Conservation (phyloP, 495 filamentous ascomycete genomes). For the Aspergillus egyptiacus region DNA sequence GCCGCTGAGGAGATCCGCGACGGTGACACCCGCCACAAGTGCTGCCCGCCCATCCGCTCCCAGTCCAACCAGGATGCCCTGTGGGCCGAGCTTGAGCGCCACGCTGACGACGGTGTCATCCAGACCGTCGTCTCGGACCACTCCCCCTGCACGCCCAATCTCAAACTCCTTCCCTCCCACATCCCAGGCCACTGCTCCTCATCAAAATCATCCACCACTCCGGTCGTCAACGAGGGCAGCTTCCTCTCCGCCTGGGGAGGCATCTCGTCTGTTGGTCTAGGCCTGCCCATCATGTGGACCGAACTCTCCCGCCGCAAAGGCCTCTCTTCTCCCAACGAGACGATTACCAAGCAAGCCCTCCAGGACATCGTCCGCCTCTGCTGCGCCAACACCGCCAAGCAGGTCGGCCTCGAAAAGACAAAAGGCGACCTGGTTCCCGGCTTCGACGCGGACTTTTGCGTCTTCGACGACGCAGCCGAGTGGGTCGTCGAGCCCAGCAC, state of each 20-base stretch:
- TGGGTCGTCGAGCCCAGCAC: slow-evolving; percentile 62
- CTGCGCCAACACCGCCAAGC: slow-evolving; percentile 77
- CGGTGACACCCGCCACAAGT: slow-evolving; percentile 94
- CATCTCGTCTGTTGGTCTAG: slow-evolving; percentile 88
- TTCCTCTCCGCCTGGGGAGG: slow-evolving; percentile 97
- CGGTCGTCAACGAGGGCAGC: slow-evolving; percentile 38
- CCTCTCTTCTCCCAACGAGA: slow-evolving; percentile 35
- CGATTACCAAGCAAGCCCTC: slow-evolving; percentile 43
- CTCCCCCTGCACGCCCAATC: slow-evolving; percentile 88
- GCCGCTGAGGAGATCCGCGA: slow-evolving; percentile 79
- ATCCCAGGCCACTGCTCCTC: slow-evolving; percentile 42
- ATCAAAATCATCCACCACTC: background rate
- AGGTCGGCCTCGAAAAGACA: slow-evolving; percentile 75
- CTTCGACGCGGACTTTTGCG: slow-evolving; percentile 85
- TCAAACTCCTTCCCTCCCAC: slow-evolving; percentile 77
- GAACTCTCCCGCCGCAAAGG: slow-evolving; percentile 55
- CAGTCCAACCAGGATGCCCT: slow-evolving; percentile 80
- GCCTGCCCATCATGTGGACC: slow-evolving; percentile 87
- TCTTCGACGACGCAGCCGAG: slow-evolving; percentile 79
- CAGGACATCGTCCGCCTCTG: slow-evolving; percentile 81
- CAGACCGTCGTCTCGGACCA: slow-evolving; percentile 95
- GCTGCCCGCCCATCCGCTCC: slow-evolving; percentile 89
- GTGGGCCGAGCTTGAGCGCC: slow-evolving; percentile 69
- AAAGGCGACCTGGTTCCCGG: slow-evolving; percentile 83
- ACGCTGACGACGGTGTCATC: slow-evolving; percentile 68